Evolutionary conservation across 2,329 filamentous ascomycete genomes (phyloP), one percentile per base, ranked within the genome.

Genomic region (Penicillium sp.): DNA sequence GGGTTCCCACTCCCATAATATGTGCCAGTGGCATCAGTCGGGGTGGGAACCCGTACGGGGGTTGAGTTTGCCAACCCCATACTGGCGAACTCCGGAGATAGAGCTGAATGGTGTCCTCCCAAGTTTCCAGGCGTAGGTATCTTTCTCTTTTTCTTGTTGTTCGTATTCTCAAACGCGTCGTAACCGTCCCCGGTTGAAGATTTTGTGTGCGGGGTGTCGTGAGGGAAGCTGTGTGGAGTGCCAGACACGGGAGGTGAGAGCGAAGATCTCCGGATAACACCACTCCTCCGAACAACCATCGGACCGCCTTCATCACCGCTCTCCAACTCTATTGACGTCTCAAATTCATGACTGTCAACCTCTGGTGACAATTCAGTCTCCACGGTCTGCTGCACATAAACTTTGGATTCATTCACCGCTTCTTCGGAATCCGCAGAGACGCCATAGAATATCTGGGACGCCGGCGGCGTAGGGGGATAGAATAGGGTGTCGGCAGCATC

Each of bases 71-170:
- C 78, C 48, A 88, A 80, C 45, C 84, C 85, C 81, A 89, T 83
- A 66, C 80, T 84, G 41, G 86, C 83, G 73, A 89, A 80, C 64
- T 89, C 87, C 29, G 84, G 81, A 17, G 85, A 86, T 51, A 89
- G 75, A 56, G 80, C 78, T 62, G 81, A 80, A 62, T 86, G 81
- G 69, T 86, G 84, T 61, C 81, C 77, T 54, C 78, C 84, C 15
- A 86, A 81, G 67, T 90, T 89, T 19, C 90, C 89, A 10, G 91
- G 91, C 0, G 92, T 92, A 0, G 94, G 94, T 38, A 99, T 97
- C 78, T 99, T 99, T 66, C 94, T 86, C 77, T 99, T 97, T 81
- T 97, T 99, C 78, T 99, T 99, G 73, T 99, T 99, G 75, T 96
- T 97, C 37, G 91, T 96, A 69, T 97, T 97, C 75, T 99, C 94